A percentile compares a stretch with the other conserved stretches of the same genome.
These are phyloP conservation scores for Pleurotus tuber-regium DNA, from an alignment of 768 basidiomycete species.

Conservation along the genomic window DNA sequence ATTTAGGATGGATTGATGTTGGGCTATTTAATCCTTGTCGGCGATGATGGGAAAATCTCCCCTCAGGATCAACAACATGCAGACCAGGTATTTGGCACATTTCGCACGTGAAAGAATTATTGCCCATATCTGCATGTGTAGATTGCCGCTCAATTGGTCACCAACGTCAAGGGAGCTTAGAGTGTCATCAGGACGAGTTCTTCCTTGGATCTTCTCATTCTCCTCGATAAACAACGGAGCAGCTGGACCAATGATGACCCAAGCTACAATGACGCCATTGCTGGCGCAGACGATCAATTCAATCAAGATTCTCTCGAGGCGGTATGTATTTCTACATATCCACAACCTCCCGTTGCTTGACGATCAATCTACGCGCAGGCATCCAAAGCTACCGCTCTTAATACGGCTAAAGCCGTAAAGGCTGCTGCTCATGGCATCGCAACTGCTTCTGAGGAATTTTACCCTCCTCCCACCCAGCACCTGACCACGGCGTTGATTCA, in stretches of 20 bases:
- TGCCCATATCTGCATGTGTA: neutral
- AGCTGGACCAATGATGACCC: slow-evolving; percentile 4
- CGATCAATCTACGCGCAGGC: neutral
- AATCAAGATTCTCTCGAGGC: neutral
- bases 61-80: neutral
- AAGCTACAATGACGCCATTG: slow-evolving; percentile 4
- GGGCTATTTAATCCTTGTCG: neutral
- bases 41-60: neutral
- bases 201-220: slow-evolving; percentile 3
- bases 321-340: neutral
- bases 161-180: neutral
- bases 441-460: neutral
- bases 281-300: slow-evolving; percentile 1
- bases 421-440: slow-evolving; percentile 2
- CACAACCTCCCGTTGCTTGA: neutral
- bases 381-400: neutral
- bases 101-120: neutral
- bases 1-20: neutral
- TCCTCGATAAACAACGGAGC: slow-evolving; percentile 1
- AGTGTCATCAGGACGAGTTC: neutral
- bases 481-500: neutral
- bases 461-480: neutral
- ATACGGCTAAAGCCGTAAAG: neutral
- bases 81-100: neutral
- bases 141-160: neutral